Evolutionary conservation across 306 rosid species (phyloP), one percentile per base, ranked within the genome.

Genomic region (Glycine soja): DNA sequence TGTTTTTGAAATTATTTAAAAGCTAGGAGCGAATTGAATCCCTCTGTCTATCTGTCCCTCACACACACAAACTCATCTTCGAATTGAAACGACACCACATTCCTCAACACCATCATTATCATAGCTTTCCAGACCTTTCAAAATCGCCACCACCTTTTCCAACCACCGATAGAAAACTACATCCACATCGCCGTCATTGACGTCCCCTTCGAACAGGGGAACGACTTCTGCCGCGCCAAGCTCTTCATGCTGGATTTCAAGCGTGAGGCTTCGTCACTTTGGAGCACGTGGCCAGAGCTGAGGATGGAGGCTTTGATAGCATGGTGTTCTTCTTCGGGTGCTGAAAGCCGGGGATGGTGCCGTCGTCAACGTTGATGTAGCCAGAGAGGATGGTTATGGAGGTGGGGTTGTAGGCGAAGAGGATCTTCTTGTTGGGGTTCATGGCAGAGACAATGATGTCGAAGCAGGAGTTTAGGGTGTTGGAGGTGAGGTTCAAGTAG

Each of bases 281-380:
- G 91, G 12, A 95, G 77, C 0, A 46, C 19, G 47, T 51, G 54
- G 4, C 91, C 75, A 7, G 12, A 54, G 76, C 87, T 87, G 5
- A 48, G 3, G 24, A 93, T 81, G 68, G 85, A 75, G 24, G 92
- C 64, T 74, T 83, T 90, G 64, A 95, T 45, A 88, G 19, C 2
- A 97, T 95, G 0, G 97, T 88, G 86, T 91, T 91, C 90, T 85
- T 90, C 83, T 89, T 89, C 0, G 72, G 83, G 40, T 95, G 97
- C 4, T 63, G 79, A 74, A 95, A 95, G 0, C 89, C 50, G 0
- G 79, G 89, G 3, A 83, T 11, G 1, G 53, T 86, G 14, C 72
- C 85, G 11, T 86, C 75, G 40, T 83, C 89, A 54, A 86, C 8
- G 11, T 76, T 59, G 1, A 86, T 42, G 0, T 72, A 54, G 24